Conservation (phyloP, 202 grass and related monocot genomes). For the Elaeis oleifera region DNA sequence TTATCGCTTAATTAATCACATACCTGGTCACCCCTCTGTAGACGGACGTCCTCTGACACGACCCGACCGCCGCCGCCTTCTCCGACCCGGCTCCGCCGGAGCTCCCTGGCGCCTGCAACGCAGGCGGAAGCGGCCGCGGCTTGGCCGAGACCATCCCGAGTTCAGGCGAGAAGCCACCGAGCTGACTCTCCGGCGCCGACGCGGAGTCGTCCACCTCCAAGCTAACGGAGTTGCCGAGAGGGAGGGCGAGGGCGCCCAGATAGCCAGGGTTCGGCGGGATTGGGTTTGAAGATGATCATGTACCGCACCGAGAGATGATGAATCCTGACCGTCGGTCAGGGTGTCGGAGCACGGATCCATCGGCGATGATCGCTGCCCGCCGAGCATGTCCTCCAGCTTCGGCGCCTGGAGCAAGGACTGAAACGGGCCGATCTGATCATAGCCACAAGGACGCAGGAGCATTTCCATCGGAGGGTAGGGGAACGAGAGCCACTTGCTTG, state of each 20-base stretch:
- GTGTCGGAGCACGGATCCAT: conserved; percentile 4
- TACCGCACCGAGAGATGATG: conserved; percentile 4
- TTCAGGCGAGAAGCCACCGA: conserved; percentile 3
- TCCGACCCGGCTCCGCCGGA: background rate
- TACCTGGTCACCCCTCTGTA: conserved; percentile 94
- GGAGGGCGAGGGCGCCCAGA: background rate
- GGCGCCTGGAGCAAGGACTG: conserved; percentile 24
- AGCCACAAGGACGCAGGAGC: conserved; percentile 9
- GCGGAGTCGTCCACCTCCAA: background rate
- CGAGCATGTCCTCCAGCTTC: too few relatives aligned
- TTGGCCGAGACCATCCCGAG: conserved; percentile 4
- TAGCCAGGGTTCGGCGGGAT: too few relatives aligned
- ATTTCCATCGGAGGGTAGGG: conserved; percentile 20
- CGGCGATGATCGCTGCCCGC: background rate
- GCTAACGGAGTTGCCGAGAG: background rate
- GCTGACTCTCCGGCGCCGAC: conserved; percentile 1
- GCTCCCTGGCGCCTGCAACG: background rate
- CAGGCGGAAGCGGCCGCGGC: background rate
- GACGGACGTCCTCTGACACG: conserved; percentile 50
- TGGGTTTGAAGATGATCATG: too few relatives aligned
- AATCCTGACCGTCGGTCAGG: conserved; percentile 18
- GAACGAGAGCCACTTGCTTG: conserved; percentile 27
- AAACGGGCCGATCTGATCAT: background rate
- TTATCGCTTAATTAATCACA: background rate
- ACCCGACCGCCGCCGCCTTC: background rate